These are phyloP conservation scores for Lophium mytilinum DNA, from an alignment of 495 filamentous ascomycete genomes.

Conservation along the genomic window DNA sequence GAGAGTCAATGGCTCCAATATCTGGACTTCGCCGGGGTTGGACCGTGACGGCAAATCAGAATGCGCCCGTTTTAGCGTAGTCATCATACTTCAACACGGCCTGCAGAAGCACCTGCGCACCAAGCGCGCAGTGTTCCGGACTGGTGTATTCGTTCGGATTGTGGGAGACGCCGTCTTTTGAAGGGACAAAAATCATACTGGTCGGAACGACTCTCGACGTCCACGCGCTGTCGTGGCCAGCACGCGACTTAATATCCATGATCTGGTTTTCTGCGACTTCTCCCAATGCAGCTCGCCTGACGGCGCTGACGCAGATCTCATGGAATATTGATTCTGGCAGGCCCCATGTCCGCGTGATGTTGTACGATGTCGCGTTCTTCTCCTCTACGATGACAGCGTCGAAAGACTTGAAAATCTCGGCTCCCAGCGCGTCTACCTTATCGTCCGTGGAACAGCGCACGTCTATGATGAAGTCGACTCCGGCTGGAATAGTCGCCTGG, in stretches of 20 bases:
- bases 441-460: slow-evolving; percentile 20
- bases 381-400: slow-evolving; percentile 10
- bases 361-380: slow-evolving; percentile 9
- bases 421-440: slow-evolving; percentile 11
- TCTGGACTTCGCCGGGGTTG: no score
- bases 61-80: slow-evolving; percentile 2
- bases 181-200: slow-evolving; percentile 24
- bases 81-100: slow-evolving; percentile 22
- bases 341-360: slow-evolving; percentile 17
- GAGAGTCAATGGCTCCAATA: no score
- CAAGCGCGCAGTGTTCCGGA: slow-evolving; percentile 22
- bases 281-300: slow-evolving; percentile 10
- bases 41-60: not conserved
- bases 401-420: slow-evolving; percentile 12
- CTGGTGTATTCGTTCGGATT: slow-evolving; percentile 26
- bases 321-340: slow-evolving; percentile 22
- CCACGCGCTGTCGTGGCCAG: slow-evolving; percentile 23
- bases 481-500: slow-evolving; percentile 20
- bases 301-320: slow-evolving; percentile 12
- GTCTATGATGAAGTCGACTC: slow-evolving; percentile 21
- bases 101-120: slow-evolving; percentile 18
- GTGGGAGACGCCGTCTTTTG: slow-evolving; percentile 21
- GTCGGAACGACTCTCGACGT: slow-evolving; percentile 20
- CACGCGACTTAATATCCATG: slow-evolving; percentile 18
- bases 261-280: slow-evolving; percentile 12